Percentiles rank a stretch among this genome's conserved stretches.
Conservation (phyloP, 129 eudicot species). For the Sambucus nigra region DNA sequence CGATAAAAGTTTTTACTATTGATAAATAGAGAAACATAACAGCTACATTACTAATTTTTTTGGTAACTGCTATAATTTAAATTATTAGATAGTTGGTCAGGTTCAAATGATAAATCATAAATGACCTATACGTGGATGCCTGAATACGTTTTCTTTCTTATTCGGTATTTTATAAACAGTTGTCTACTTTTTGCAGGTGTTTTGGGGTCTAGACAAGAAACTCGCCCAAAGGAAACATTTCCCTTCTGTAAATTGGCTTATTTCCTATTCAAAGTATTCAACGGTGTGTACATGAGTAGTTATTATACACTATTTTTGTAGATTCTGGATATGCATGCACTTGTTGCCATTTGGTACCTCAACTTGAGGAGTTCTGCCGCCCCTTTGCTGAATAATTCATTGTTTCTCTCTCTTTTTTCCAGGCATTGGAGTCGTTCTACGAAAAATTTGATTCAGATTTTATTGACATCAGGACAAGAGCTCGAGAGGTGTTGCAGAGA, state of each 20-base stretch:
- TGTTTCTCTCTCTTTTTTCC: constrained; percentile 16
- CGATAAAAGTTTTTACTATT: no score
- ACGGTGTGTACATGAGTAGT: constrained; percentile 63
- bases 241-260: constrained; percentile 99
- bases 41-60: no score
- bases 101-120: no score
- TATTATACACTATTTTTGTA: no score
- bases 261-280: constrained; percentile 95
- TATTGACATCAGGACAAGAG: constrained; percentile 91
- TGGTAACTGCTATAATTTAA: no score
- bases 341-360: background rate
- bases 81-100: no score
- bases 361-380: constrained; percentile 1
- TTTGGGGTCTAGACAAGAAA: constrained; percentile 99
- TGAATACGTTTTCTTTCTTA: no score
- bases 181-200: constrained; percentile 47
- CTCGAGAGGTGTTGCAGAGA: constrained; percentile 99
- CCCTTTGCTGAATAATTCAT: constrained; percentile 2
- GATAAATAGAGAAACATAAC: no score
- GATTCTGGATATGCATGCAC: background rate
- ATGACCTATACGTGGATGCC: no score
- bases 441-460: constrained; percentile 97
- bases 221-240: constrained; percentile 98
- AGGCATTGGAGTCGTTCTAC: constrained; percentile 93
- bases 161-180: background rate